These are phyloP conservation scores for Trypanosoma vivax DNA, from an alignment of 208 protist genomes.

Conservation along the genomic window DNA sequence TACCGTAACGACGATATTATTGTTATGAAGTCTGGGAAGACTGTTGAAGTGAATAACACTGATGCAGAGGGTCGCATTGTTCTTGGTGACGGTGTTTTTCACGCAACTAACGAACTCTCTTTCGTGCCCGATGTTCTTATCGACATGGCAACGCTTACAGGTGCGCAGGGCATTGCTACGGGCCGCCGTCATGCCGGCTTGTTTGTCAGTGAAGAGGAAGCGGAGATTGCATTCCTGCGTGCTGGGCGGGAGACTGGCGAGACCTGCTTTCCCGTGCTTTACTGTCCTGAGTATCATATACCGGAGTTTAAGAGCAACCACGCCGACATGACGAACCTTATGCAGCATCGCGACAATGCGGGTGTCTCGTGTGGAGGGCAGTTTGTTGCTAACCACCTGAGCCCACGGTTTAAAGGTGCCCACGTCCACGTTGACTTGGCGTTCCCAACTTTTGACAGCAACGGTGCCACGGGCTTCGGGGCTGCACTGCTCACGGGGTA, in stretches of 20 bases:
- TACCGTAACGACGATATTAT: conserved; percentile 84
- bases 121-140: conserved; percentile 75
- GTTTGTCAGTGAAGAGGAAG: conserved; percentile 53
- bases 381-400: conserved; percentile 66
- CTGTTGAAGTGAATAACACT: conserved; percentile 87
- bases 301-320: conserved; percentile 51
- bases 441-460: conserved; percentile 49
- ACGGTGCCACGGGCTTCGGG: conserved; percentile 72
- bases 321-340: conserved; percentile 77
- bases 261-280: conserved; percentile 75
- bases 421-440: conserved; percentile 86
- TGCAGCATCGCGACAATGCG: conserved; percentile 41
- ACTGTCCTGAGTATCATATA: conserved; percentile 78
- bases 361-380: conserved; percentile 68
- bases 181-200: conserved; percentile 72
- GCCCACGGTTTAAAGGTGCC: conserved; percentile 53
- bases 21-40: conserved; percentile 79
- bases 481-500: conserved; percentile 61
- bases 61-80: conserved; percentile 87
- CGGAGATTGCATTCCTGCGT: conserved; percentile 44
- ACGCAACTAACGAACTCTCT: conserved; percentile 60
- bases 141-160: conserved; percentile 89
- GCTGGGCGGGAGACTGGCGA: conserved; percentile 58
- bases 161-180: conserved; percentile 82
- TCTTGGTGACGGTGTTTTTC: conserved; percentile 81